These are phyloP conservation scores for Lophium mytilinum DNA, from an alignment of 495 filamentous ascomycete genomes.

Conservation along the genomic window DNA sequence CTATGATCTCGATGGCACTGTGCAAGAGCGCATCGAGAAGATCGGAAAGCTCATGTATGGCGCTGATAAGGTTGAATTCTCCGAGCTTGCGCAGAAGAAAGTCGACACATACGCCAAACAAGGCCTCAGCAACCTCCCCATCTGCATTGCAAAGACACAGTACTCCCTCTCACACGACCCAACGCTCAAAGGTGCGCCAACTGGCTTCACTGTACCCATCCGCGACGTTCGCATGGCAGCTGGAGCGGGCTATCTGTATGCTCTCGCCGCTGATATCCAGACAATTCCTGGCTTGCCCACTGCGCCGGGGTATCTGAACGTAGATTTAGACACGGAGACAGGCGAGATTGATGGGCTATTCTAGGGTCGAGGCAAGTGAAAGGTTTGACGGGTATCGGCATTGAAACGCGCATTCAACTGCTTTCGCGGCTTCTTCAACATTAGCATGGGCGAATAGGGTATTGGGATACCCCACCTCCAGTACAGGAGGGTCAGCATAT, in stretches of 20 bases:
- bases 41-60: constrained; percentile 94
- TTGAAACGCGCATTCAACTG: constrained; percentile 5
- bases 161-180: constrained; percentile 95
- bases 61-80: constrained; percentile 83
- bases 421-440: constrained; percentile 1
- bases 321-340: constrained; percentile 86
- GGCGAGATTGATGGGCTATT: constrained; percentile 95
- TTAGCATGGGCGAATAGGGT: not conserved
- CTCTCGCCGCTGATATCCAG: constrained; percentile 93
- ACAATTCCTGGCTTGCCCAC: constrained; percentile 95
- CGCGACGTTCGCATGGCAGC: constrained; percentile 89
- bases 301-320: constrained; percentile 91
- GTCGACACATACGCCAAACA: constrained; percentile 89
- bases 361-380: constrained; percentile 35
- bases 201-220: constrained; percentile 92
- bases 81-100: constrained; percentile 89
- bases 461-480: not conserved
- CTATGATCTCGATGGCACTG: constrained; percentile 69
- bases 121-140: constrained; percentile 84
- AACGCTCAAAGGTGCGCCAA: constrained; percentile 89
- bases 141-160: constrained; percentile 97
- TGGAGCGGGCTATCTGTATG: constrained; percentile 90
- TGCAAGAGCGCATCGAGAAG: constrained; percentile 84
- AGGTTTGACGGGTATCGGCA: not conserved
- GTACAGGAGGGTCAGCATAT: not conserved